Evolutionary conservation across 768 basidiomycete species (phyloP).

Genomic region (Russula vinacea): DNA sequence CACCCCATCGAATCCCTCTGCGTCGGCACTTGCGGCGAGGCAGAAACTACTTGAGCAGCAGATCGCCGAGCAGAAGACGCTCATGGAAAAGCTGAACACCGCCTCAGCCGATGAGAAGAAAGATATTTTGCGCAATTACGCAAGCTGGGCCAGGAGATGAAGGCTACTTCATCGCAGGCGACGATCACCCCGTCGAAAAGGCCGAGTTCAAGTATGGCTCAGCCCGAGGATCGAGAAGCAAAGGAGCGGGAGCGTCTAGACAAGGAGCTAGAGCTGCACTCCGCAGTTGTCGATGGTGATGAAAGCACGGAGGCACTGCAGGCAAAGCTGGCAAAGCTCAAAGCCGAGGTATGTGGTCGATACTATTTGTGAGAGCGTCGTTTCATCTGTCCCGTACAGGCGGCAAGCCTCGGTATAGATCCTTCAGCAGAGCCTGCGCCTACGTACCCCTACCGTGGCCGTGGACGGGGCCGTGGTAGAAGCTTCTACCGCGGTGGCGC

Average conservation of each 20-base stretch:
- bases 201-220: constrained; percentile 30
- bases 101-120: constrained; percentile 74
- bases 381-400: constrained; percentile 41
- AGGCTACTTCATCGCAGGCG: constrained; percentile 38
- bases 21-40: constrained; percentile 62
- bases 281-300: constrained; percentile 44
- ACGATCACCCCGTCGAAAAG: constrained; percentile 34
- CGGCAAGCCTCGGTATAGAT: constrained; percentile 66
- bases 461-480: constrained; percentile 63
- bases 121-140: constrained; percentile 68
- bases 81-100: constrained; percentile 67
- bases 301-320: constrained; percentile 67
- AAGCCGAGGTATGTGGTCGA: constrained; percentile 61
- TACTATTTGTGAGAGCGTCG: neutral
- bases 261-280: constrained; percentile 76
- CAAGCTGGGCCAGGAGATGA: constrained; percentile 79
- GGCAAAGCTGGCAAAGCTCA: constrained; percentile 70
- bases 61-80: constrained; percentile 82
- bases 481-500: constrained; percentile 57
- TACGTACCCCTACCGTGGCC: constrained; percentile 50
- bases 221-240: constrained; percentile 49
- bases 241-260: constrained; percentile 69
- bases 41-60: constrained; percentile 75
- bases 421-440: constrained; percentile 40
- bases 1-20: constrained; percentile 34